These are phyloP conservation scores for Clarireedia paspali DNA, from an alignment of 2,329 filamentous ascomycete genomes.

Conservation along the genomic window DNA sequence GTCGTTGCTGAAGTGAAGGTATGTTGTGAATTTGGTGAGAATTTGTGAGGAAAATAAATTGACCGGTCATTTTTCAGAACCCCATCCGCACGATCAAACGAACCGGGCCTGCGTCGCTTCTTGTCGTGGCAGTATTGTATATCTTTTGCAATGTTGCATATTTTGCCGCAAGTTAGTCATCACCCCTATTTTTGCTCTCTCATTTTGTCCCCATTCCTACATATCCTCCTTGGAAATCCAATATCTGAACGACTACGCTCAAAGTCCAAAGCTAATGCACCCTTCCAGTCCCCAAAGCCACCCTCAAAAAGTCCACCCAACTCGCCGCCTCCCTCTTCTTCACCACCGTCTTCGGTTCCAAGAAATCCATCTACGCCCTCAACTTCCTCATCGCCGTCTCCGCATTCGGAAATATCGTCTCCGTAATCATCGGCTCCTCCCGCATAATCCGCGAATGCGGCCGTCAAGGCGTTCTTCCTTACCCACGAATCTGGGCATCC, in stretches of 20 bases:
- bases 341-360: conserved; percentile 41
- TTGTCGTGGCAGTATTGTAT: conserved; percentile 46
- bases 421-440: conserved; percentile 44
- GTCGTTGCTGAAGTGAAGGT: conserved; percentile 53
- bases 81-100: conserved; percentile 47
- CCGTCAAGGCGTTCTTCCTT: conserved; percentile 12
- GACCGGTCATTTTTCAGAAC: conserved; percentile 32
- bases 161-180: conserved; percentile 40
- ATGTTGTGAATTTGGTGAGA: background rate
- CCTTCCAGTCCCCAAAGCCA: conserved; percentile 39
- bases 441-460: conserved; percentile 52
- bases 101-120: conserved; percentile 41
- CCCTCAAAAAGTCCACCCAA: conserved; percentile 44
- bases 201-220: background rate
- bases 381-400: conserved; percentile 40
- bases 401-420: conserved; percentile 41
- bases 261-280: background rate
- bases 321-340: conserved; percentile 37
- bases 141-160: conserved; percentile 54
- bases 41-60: background rate
- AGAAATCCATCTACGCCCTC: conserved; percentile 37
- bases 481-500: conserved; percentile 42
- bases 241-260: too few relatives aligned
- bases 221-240: background rate
- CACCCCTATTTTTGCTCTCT: background rate